phyloP scores from a whole-genome alignment of 768 basidiomycete genomes.

The Termitomyces sp. region DNA sequence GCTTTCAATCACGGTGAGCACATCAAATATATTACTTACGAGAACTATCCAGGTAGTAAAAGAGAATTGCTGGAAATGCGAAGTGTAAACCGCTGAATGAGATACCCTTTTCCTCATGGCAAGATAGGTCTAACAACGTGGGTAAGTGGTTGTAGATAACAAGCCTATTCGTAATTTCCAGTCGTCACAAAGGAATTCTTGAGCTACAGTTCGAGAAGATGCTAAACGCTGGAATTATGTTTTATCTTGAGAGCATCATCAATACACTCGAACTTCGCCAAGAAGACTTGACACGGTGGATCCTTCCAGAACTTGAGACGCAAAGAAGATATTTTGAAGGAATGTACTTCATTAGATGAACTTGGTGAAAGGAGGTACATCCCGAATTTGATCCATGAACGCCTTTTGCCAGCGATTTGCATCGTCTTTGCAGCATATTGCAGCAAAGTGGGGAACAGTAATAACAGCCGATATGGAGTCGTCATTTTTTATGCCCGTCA shows the following conservation, averaged over 20 bases:
- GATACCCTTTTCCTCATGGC: background rate
- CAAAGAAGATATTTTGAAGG: background rate
- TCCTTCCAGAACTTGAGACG: background rate
- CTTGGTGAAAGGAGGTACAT: slow-evolving; percentile 12
- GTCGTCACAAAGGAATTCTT: background rate
- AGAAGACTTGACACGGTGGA: too few species aligned
- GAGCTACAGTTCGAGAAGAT: background rate
- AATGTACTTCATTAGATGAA: background rate
- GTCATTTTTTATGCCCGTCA: slow-evolving; percentile 11
- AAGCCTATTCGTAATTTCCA: background rate
- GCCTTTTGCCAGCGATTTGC: slow-evolving; percentile 10
- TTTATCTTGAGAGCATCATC: background rate
- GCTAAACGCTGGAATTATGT: background rate
- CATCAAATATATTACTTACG: background rate
- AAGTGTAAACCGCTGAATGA: background rate
- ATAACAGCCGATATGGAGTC: slow-evolving; percentile 9
- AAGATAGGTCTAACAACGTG: background rate
- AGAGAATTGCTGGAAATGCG: background rate
- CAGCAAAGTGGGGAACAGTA: slow-evolving; percentile 12
- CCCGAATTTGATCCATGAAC: slow-evolving; percentile 5
- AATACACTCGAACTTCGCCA: background rate
- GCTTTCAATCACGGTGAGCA: background rate
- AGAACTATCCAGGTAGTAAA: background rate
- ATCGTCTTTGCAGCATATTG: slow-evolving; percentile 16
- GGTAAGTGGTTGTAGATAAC: background rate